Evolutionary conservation across 2,329 filamentous ascomycete genomes (phyloP).

Genomic region (Verticillium zaregamsianum): DNA sequence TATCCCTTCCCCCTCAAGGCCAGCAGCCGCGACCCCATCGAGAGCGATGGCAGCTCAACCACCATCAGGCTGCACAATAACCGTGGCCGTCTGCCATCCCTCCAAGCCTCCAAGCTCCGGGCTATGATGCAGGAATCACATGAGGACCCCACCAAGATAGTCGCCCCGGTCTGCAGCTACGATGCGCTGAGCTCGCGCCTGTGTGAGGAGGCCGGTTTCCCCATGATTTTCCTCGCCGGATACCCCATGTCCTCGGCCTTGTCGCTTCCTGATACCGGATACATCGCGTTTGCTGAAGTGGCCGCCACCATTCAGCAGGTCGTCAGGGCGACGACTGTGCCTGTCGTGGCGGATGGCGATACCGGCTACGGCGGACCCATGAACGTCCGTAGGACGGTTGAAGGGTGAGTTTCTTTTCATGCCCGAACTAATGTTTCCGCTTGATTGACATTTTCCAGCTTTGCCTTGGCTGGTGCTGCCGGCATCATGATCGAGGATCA

Average conservation of each 20-base stretch:
- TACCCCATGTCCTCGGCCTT: slow-evolving; percentile 33
- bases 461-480: slow-evolving; percentile 32
- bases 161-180: slow-evolving; percentile 36
- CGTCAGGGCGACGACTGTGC: slow-evolving; percentile 29
- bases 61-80: slow-evolving; percentile 19
- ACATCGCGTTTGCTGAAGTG: slow-evolving; percentile 42
- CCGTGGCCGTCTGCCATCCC: slow-evolving; percentile 30
- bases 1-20: slow-evolving; percentile 28
- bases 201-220: slow-evolving; percentile 39
- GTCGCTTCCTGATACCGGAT: slow-evolving; percentile 41
- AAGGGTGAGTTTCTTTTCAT: slow-evolving; percentile 13
- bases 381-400: slow-evolving; percentile 40
- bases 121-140: slow-evolving; percentile 34
- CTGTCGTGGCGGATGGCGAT: slow-evolving; percentile 40
- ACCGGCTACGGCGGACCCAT: slow-evolving; percentile 42
- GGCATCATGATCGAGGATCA: slow-evolving; percentile 42
- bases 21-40: not conserved
- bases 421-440: too few species aligned
- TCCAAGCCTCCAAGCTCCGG: slow-evolving; percentile 31
- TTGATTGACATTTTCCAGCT: slow-evolving; percentile 16
- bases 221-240: slow-evolving; percentile 37
- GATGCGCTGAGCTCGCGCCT: slow-evolving; percentile 37
- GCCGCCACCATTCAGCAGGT: slow-evolving; percentile 38
- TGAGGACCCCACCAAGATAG: slow-evolving; percentile 33
- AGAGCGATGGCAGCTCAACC: slow-evolving; percentile 1